A percentile compares a stretch with the other conserved stretches of the same genome.
Evolutionary conservation across 129 eudicot genomes (phyloP).

Genomic region (Silybum marianum): DNA sequence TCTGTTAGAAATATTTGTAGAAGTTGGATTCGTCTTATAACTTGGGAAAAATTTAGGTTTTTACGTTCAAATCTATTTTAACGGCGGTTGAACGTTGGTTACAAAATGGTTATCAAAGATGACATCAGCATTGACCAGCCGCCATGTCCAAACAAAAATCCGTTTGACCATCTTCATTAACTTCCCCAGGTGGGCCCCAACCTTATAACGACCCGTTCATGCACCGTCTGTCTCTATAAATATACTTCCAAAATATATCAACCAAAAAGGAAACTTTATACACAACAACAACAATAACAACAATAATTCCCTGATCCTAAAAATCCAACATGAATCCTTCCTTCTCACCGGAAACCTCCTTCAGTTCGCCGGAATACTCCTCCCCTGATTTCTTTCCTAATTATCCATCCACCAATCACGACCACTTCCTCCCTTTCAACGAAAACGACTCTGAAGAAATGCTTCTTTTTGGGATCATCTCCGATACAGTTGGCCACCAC

Average conservation of each 20-base stretch:
- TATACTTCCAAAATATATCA: background rate
- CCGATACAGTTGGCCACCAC: background rate
- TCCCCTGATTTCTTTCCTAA: background rate
- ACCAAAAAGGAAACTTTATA: background rate
- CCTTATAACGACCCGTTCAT: background rate
- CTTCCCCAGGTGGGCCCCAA: background rate
- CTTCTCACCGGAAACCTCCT: slow-evolving; percentile 15
- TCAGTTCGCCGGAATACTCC: slow-evolving; percentile 8
- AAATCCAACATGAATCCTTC: slow-evolving; percentile 19
- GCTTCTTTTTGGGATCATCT: slow-evolving; percentile 36
- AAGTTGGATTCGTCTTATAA: background rate
- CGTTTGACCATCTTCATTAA: slow-evolving; percentile 10
- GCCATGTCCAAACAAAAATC: slow-evolving; percentile 30
- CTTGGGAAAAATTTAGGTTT: background rate
- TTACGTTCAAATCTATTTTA: background rate
- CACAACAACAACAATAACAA: background rate
- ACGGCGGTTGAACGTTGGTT: slow-evolving; percentile 8
- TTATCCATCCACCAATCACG: background rate
- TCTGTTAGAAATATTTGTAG: no score
- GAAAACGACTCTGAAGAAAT: slow-evolving; percentile 43
- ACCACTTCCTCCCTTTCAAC: slow-evolving; percentile 30
- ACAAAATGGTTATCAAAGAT: background rate
- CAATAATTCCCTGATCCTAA: background rate
- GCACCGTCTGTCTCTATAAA: slow-evolving; percentile 2
- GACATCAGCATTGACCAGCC: slow-evolving; percentile 27